These are phyloP conservation scores for Colletotrichum melonis DNA, from an alignment of 2,329 filamentous ascomycete genomes.

Conservation along the genomic window DNA sequence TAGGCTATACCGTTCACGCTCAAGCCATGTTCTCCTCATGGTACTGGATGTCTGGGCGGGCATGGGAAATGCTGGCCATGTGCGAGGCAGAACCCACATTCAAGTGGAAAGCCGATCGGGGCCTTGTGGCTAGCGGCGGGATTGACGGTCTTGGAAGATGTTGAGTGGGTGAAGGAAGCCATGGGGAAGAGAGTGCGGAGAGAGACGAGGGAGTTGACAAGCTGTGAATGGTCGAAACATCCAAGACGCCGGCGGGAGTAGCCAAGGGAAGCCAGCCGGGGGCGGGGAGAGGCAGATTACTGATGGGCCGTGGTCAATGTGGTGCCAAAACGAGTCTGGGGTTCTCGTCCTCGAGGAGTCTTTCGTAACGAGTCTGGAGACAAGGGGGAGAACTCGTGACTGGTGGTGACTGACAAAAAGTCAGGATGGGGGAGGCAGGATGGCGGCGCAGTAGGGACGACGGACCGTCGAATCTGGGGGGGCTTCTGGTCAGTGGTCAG, in stretches of 20 bases:
- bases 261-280: not conserved
- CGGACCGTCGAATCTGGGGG: slow-evolving; percentile 32
- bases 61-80: slow-evolving; percentile 5
- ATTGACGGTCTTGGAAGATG: slow-evolving; percentile 32
- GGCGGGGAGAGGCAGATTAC: not conserved
- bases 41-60: slow-evolving; percentile 4
- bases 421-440: not conserved
- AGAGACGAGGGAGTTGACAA: slow-evolving; percentile 13
- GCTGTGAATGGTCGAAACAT: slow-evolving; percentile 13
- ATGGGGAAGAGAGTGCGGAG: slow-evolving; percentile 16
- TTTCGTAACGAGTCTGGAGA: not conserved
- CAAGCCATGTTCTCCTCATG: slow-evolving; percentile 22
- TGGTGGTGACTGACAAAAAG: not conserved
- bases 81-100: slow-evolving; percentile 17
- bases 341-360: not conserved
- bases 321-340: not conserved
- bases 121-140: slow-evolving; percentile 25
- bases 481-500: not conserved
- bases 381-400: not conserved
- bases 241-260: not conserved
- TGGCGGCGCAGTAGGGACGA: slow-evolving; percentile 22
- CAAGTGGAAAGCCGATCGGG: slow-evolving; percentile 20
- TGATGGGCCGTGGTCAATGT: not conserved
- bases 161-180: slow-evolving; percentile 18
- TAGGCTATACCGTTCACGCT: not conserved